Conservation (phyloP, 2,329 filamentous ascomycete species). For the Intubia oerlemansii region DNA sequence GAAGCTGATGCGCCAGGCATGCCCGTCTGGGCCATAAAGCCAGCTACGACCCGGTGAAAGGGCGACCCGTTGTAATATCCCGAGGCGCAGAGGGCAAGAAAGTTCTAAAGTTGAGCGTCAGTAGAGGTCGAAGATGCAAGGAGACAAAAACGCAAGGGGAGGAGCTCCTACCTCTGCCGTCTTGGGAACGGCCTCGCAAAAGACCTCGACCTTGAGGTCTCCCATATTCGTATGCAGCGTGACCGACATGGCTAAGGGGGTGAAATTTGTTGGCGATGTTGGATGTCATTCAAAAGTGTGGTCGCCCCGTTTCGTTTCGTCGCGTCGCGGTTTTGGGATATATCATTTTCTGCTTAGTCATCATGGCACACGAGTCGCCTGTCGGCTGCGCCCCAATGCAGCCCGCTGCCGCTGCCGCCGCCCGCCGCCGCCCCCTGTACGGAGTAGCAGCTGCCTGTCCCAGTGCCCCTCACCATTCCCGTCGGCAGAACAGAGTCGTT, state of each 20-base stretch:
- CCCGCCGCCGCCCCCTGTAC: too few relatives aligned
- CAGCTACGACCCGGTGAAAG: slow-evolving; percentile 61
- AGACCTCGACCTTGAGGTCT: slow-evolving; percentile 86
- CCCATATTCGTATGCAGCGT: slow-evolving; percentile 74
- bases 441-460: too few relatives aligned
- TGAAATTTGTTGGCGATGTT: too few relatives aligned
- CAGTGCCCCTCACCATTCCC: too few relatives aligned
- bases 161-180: slow-evolving; percentile 51
- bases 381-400: too few relatives aligned
- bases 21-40: slow-evolving; percentile 65
- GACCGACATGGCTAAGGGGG: slow-evolving; percentile 30
- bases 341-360: not conserved
- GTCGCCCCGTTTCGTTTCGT: too few relatives aligned
- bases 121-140: not conserved
- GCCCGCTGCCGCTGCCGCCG: too few relatives aligned
- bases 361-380: too few relatives aligned
- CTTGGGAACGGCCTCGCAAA: slow-evolving; percentile 85
- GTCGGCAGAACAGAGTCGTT: too few relatives aligned
- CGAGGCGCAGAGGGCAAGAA: slow-evolving; percentile 67
- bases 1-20: slow-evolving; percentile 22
- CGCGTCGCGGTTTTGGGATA: too few relatives aligned
- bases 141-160: not conserved
- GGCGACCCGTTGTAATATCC: slow-evolving; percentile 54
- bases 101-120: slow-evolving; percentile 45
- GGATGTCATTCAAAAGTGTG: too few relatives aligned